Base-by-base conservation (phyloP, 2,329 filamentous ascomycete species). In the Pseudocercospora fuligena region DNA sequence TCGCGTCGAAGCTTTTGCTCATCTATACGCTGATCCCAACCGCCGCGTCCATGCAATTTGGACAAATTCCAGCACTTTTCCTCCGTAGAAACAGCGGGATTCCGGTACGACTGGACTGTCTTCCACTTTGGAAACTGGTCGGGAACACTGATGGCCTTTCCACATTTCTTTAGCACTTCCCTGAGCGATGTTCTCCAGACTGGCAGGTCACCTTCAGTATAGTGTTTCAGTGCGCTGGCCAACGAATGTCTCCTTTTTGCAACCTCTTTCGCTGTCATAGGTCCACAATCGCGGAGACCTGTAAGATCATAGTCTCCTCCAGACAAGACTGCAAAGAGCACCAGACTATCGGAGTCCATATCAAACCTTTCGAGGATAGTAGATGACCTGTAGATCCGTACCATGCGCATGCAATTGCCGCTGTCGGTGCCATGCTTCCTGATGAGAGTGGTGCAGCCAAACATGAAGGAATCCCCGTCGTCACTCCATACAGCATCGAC, bases 401-500 rank as follows among this genome's bases (percentile, higher is more conserved):
- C 74, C 14, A 71, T 61, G 40, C 71, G 69, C 14, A 43, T n/a
- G 12, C 40, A 43, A 8, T 76, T 69, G 23, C 84, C 75, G 14
- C 82, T 73, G 1, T 80, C 74, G 1, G 72, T 75, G 63, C 76
- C 80, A 61, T 74, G 68, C 27, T 67, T 53, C 61, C 77, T 73
- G 43, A 85, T 77, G n/a, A 84, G 73, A 1, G 79, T 76, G 1
- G 73, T 77, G 65, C 79, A 82, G 3, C 83, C 82, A 60, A 85
- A 85, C 80, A 85, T 81, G 14, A 85, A 75, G 0, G 75, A 73
- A 51, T 85, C 83, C 1, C 79, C 78, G 62, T 85, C 83, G 47
- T 84, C 80, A 0, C 80, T 80, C 80, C 80, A 84, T 1, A 85
- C 82, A 6, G 82, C 82, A 67, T 85, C 83, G 0, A 85, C 82